Percentiles rank a stretch among this genome's conserved stretches.
Conservation (phyloP, 108 stramenopile species). For the Fragilariopsis cylindrus region DNA sequence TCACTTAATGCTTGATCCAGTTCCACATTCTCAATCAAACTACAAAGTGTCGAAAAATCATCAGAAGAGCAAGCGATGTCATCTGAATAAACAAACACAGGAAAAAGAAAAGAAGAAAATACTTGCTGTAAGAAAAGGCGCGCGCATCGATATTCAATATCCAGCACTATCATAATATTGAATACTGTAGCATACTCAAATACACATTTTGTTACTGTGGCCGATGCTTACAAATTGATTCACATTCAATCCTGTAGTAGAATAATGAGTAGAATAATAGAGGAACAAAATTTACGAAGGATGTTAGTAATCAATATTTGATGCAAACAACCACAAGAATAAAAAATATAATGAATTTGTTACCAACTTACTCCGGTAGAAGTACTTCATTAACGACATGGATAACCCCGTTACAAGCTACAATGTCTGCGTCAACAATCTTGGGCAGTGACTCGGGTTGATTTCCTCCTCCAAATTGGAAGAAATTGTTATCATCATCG, state of each 20-base stretch:
- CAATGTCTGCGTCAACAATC: slow-evolving; percentile 6
- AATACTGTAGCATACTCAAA: no score
- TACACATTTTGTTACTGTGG: not conserved
- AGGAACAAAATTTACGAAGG: no score
- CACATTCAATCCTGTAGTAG: not conserved
- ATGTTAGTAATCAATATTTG: not conserved
- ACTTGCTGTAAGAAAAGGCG: no score
- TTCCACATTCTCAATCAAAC: slow-evolving; percentile 31
- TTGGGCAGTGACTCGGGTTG: not conserved
- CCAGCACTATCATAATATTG: no score
- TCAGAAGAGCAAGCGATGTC: slow-evolving; percentile 36
- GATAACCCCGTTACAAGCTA: not conserved
- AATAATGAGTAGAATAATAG: no score
- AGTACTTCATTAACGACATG: slow-evolving; percentile 3
- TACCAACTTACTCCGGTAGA: not conserved
- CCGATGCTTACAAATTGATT: not conserved
- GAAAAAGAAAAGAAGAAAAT: no score
- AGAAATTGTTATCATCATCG: not conserved
- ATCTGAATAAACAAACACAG: slow-evolving; percentile 5
- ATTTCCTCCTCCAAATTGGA: slow-evolving; percentile 14
- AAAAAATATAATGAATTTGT: no score
- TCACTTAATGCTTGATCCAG: slow-evolving; percentile 39
- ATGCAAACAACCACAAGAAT: not conserved
- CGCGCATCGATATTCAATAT: no score
- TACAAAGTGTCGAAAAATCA: slow-evolving; percentile 43